Conservation (phyloP, 2,329 filamentous ascomycete species). For the Fusarium equiseti region DNA sequence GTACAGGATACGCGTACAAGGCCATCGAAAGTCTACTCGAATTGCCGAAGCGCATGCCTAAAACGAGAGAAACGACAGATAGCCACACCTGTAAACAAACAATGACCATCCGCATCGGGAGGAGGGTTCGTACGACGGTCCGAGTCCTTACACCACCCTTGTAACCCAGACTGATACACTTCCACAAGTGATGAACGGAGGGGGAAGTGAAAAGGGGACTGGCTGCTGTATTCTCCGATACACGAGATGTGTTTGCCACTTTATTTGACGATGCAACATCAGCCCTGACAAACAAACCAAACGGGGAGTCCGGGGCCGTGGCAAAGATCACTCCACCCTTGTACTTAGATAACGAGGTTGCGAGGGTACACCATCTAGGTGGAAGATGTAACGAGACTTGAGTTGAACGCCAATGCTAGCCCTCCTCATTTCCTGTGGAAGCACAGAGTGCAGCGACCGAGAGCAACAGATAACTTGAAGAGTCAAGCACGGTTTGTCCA, state of each 20-base stretch:
- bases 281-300: conserved; percentile 15
- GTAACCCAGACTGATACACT: neutral
- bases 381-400: conserved; percentile 7
- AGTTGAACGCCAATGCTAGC: conserved; percentile 16
- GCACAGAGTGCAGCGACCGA: neutral
- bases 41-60: conserved; percentile 26
- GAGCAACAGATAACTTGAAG: neutral
- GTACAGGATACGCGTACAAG: conserved; percentile 22
- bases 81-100: conserved; percentile 34
- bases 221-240: conserved; percentile 32
- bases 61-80: conserved; percentile 6
- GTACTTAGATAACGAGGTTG: conserved; percentile 18
- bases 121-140: conserved; percentile 10
- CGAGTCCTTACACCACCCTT: conserved; percentile 2
- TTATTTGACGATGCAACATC: conserved; percentile 23
- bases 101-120: conserved; percentile 10
- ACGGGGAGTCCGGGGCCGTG: neutral
- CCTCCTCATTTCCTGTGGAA: neutral
- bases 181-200: neutral
- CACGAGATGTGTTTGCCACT: conserved; percentile 24
- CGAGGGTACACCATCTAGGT: conserved; percentile 15
- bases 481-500: neutral
- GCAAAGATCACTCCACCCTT: conserved; percentile 18
- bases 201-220: neutral
- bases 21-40: conserved; percentile 25